Conservation (phyloP, 176 grass and related monocot species). For the Hordeum marinum region DNA sequence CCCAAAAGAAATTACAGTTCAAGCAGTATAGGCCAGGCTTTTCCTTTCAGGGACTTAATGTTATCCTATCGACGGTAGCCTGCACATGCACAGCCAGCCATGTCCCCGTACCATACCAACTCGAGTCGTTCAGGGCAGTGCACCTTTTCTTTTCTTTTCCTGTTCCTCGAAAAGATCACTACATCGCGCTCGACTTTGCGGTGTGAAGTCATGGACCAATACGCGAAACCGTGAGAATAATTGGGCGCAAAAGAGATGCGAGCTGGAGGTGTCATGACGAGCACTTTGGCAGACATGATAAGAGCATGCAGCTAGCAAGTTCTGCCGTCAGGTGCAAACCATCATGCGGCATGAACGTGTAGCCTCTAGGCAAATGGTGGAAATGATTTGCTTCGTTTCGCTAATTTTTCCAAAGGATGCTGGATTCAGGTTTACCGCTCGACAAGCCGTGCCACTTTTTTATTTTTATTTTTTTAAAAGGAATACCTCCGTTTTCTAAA, state of each 20-base stretch:
- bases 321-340: too few relatives aligned
- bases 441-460: too few relatives aligned
- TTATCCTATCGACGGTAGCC: neutral
- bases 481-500: too few relatives aligned
- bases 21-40: too few relatives aligned
- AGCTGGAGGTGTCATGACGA: slow-evolving; percentile 3
- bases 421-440: too few relatives aligned
- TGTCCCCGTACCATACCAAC: neutral
- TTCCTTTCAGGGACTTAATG: neutral
- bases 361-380: too few relatives aligned
- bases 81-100: slow-evolving; percentile 2
- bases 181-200: neutral
- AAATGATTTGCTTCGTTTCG: too few relatives aligned
- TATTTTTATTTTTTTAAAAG: too few relatives aligned
- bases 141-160: slow-evolving; percentile 7
- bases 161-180: neutral
- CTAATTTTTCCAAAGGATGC: too few relatives aligned
- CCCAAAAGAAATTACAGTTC: too few relatives aligned
- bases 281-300: slow-evolving; percentile 1
- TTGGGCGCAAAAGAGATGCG: neutral
- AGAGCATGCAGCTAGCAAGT: neutral
- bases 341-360: too few relatives aligned
- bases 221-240: neutral
- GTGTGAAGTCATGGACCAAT: slow-evolving; percentile 15
- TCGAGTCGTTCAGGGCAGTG: neutral